Base-by-base conservation (phyloP, 2,329 filamentous ascomycete genomes). In the Fusarium armeniacum region DNA sequence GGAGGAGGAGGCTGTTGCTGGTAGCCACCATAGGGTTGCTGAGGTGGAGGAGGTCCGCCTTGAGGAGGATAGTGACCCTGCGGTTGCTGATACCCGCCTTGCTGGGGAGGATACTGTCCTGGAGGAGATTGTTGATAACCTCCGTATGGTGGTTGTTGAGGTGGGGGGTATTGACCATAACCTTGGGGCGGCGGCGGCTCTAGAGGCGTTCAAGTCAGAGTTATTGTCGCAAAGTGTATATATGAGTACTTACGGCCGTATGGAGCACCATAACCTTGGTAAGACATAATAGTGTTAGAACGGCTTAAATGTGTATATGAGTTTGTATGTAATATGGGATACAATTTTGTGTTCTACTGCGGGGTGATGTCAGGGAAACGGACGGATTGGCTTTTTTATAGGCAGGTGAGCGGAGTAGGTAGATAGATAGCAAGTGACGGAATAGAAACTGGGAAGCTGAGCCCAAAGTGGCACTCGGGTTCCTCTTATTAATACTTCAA, bases 81-180 rank as follows among this genome's bases (percentile, higher is more conserved):
- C 52, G 75, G 77, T 45, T 78, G 80, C 54, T 79, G 81, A 45
- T 81, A 79, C 16, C 79, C 76, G 6, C 79, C 76, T 52, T 76
- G 74, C 15, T 73, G 72, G 54, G 74, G 70, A 52, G 72, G 75
- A 61, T 76, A 76, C 28, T 74, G 69, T 76, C 77, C 44, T 65
- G 68, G 73, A 41, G 74, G 78, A 57, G 77, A 78, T 49, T 78
- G 78, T 53, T 77, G 81, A 47, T 81, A 79, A 26, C 78, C 76
- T 6, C 79, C 76, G 41, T 77, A 73, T 36, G 70, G 70, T 35
- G 69, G 69, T 35, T 72, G 69, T 45, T 65, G 69, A 32, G 55
- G 74, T 33, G 74, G 78, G 33, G 72, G 76, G 28, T 79, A 77
- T 62, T 79, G 79, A 40, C 79, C 79, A 69, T 83, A 82, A 69